Evolutionary conservation across 2,329 filamentous ascomycete species (phyloP).

Genomic region (Elsinoe batatas): DNA sequence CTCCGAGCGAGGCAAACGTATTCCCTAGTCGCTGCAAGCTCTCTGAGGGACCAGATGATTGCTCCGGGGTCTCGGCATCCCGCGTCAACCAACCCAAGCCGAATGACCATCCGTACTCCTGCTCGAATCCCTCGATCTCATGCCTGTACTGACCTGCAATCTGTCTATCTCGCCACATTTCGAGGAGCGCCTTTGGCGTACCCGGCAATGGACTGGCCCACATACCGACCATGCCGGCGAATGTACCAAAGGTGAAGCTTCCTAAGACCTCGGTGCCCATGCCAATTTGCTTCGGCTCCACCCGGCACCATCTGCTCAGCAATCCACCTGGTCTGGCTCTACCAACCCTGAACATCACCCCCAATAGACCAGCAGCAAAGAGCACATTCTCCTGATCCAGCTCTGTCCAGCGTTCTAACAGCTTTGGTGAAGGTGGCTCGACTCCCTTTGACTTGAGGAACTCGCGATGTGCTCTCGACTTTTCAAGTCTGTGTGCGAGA

Average conservation of each 20-base stretch:
- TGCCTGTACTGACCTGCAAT: not conserved
- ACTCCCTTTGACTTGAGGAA: constrained; percentile 15
- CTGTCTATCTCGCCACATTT: not conserved
- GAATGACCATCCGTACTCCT: not conserved
- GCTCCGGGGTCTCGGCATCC: not conserved
- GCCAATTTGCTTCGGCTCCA: not conserved
- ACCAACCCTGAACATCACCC: not conserved
- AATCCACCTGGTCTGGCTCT: constrained; percentile 10
- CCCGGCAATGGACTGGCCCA: not conserved
- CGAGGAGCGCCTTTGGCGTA: not conserved
- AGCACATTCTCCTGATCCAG: constrained; percentile 16
- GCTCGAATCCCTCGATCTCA: not conserved
- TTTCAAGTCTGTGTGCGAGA: not conserved
- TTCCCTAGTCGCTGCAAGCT: not conserved
- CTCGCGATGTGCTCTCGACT: constrained; percentile 7
- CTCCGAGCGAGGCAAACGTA: not conserved
- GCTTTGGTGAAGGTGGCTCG: constrained; percentile 12
- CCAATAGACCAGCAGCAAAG: constrained; percentile 9
- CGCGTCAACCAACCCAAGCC: not conserved
- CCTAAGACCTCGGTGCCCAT: not conserved
- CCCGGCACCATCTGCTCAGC: constrained; percentile 14
- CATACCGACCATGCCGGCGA: not conserved
- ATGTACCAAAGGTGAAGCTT: constrained; percentile 10
- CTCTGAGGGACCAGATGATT: not conserved
- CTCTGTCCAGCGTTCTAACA: constrained; percentile 12